Evolutionary conservation across 2,329 filamentous ascomycete species (phyloP).

Genomic region (Cryoendolithus antarcticus): DNA sequence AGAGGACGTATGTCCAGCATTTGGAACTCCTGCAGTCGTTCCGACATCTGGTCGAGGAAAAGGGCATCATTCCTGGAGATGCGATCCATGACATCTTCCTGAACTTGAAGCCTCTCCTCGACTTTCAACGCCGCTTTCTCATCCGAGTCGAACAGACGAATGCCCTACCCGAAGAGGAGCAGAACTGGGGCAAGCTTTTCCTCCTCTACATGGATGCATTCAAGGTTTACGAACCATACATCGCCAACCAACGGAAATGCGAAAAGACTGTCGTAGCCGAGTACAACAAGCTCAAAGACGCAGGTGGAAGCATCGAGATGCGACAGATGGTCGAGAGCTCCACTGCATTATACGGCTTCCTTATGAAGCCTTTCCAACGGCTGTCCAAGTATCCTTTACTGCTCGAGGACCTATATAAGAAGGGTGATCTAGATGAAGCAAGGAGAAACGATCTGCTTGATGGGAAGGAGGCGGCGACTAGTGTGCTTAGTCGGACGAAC

Average conservation of each 20-base stretch:
- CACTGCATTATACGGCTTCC: constrained; percentile 78
- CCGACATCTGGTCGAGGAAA: constrained; percentile 81
- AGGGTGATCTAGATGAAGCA: constrained; percentile 59
- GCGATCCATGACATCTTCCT: constrained; percentile 89
- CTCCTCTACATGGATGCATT: constrained; percentile 75
- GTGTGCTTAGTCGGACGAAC: constrained; percentile 74
- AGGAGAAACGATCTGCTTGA: constrained; percentile 58
- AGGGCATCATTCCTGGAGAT: constrained; percentile 77
- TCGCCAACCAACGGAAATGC: constrained; percentile 88
- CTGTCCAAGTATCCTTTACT: constrained; percentile 89
- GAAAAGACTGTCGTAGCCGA: constrained; percentile 71
- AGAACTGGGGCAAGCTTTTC: constrained; percentile 91
- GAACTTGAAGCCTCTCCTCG: constrained; percentile 86
- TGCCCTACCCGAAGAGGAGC: constrained; percentile 58
- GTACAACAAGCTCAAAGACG: constrained; percentile 73
- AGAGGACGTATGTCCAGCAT: constrained; percentile 96
- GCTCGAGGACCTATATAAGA: constrained; percentile 76
- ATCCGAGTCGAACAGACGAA: constrained; percentile 96
- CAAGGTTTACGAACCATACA: constrained; percentile 90
- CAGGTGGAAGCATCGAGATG: constrained; percentile 50
- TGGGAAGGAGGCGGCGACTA: constrained; percentile 71
- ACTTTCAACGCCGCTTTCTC: constrained; percentile 88
- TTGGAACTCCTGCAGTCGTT: constrained; percentile 85
- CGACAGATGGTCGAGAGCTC: constrained; percentile 71
- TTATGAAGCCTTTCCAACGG: constrained; percentile 93